These are phyloP conservation scores for Clavispora phyllophila DNA, from an alignment of 805 yeast genomes.

Conservation along the genomic window DNA sequence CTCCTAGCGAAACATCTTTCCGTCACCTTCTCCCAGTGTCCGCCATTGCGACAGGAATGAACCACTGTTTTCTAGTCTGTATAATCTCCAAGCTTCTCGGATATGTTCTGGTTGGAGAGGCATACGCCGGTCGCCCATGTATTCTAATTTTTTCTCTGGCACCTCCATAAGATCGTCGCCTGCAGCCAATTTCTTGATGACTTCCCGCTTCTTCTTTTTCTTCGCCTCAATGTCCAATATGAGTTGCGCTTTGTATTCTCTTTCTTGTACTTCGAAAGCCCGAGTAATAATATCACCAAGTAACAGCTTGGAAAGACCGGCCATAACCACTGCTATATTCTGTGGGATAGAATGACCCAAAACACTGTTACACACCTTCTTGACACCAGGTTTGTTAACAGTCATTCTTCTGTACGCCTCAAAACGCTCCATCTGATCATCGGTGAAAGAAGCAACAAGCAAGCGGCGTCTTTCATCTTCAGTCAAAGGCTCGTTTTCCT, in stretches of 20 bases:
- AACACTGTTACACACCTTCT: constrained; percentile 72
- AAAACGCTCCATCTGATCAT: constrained; percentile 81
- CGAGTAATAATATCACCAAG: constrained; percentile 86
- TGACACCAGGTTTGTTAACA: constrained; percentile 61
- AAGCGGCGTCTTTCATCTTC: constrained; percentile 58
- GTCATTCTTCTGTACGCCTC: constrained; percentile 79
- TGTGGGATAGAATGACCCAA: constrained; percentile 76
- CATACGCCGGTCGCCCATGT: constrained; percentile 39
- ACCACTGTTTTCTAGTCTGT: constrained; percentile 60
- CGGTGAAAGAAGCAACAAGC: constrained; percentile 66
- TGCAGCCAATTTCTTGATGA: constrained; percentile 34
- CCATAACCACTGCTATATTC: constrained; percentile 72
- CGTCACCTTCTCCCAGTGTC: constrained; percentile 63
- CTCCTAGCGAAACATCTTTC: constrained; percentile 57
- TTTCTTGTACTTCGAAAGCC: constrained; percentile 67
- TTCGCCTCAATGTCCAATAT: constrained; percentile 30
- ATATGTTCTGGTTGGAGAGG: constrained; percentile 83
- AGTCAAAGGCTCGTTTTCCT: constrained; percentile 21
- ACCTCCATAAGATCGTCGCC: constrained; percentile 21
- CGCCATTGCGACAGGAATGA: constrained; percentile 65
- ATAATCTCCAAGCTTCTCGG: constrained; percentile 82
- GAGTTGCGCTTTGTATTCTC: constrained; percentile 42
- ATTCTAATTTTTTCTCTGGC: constrained; percentile 23
- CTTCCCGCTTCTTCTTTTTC: constrained; percentile 31
- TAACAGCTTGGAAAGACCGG: constrained; percentile 83